Evolutionary conservation across 2,329 filamentous ascomycete species (phyloP).

Genomic region (Cladophialophora exuberans): DNA sequence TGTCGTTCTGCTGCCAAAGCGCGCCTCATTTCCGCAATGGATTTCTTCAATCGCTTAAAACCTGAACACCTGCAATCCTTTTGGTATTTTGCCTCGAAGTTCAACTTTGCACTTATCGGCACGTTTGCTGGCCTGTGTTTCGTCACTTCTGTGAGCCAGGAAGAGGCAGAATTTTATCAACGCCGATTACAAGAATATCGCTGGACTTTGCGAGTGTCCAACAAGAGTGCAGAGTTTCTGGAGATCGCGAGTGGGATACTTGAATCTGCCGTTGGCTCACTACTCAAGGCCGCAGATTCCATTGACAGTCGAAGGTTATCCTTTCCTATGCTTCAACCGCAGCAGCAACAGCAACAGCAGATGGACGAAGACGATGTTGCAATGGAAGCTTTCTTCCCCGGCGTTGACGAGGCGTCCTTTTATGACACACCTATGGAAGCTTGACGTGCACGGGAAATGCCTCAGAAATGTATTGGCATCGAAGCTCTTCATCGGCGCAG

Average conservation of each 20-base stretch:
- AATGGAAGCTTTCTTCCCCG: conserved; percentile 24
- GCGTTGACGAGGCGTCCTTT: conserved; percentile 18
- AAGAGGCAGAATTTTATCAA: conserved; percentile 93
- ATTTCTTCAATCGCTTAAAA: conserved; percentile 91
- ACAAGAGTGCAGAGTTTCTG: conserved; percentile 34
- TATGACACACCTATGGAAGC: conserved; percentile 25
- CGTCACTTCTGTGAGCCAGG: conserved; percentile 82
- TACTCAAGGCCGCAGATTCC: conserved; percentile 32
- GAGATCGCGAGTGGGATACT: conserved; percentile 35
- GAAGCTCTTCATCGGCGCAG: too few species aligned
- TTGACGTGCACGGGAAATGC: conserved; percentile 6
- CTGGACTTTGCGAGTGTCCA: conserved; percentile 86
- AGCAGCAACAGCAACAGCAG: too few species aligned
- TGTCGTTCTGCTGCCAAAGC: conserved; percentile 94
- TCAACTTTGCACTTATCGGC: conserved; percentile 90
- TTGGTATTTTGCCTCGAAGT: conserved; percentile 63
- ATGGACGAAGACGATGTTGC: conserved; percentile 25
- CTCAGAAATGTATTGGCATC: too few species aligned
- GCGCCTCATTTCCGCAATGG: conserved; percentile 91
- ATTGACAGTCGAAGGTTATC: conserved; percentile 31
- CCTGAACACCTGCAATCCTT: conserved; percentile 86
- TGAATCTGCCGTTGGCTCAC: conserved; percentile 32
- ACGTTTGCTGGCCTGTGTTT: conserved; percentile 85
- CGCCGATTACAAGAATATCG: conserved; percentile 83
- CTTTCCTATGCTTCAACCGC: conserved; percentile 34